phyloP scores from a whole-genome alignment of 2,329 filamentous ascomycete genomes.

The Fusarium buharicum region DNA sequence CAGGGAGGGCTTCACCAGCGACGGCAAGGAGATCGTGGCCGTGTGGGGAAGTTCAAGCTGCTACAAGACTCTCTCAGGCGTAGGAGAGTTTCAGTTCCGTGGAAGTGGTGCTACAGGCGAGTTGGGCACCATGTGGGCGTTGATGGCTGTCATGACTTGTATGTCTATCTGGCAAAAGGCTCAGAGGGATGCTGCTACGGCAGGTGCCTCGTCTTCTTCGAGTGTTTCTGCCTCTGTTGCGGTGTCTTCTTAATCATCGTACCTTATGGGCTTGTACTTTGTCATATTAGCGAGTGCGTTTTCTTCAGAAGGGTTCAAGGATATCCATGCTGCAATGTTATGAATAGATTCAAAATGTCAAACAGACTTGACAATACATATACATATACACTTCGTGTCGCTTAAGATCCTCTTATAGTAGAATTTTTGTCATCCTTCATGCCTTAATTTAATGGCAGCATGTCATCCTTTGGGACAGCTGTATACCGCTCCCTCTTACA shows the following conservation, averaged over 20 bases:
- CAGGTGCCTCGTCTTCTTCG: slow-evolving; percentile 7
- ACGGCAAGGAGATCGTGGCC: slow-evolving; percentile 42
- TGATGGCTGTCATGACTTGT: slow-evolving; percentile 45
- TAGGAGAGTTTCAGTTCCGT: slow-evolving; percentile 43
- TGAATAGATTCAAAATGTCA: background rate
- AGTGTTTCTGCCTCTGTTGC: slow-evolving; percentile 6
- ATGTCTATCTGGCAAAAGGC: slow-evolving; percentile 40
- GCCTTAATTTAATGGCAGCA: no score
- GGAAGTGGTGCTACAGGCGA: slow-evolving; percentile 45
- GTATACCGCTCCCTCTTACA: no score
- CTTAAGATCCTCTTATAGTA: no score
- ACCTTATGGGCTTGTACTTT: background rate
- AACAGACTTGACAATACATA: no score
- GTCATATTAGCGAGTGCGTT: slow-evolving; percentile 6
- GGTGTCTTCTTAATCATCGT: background rate
- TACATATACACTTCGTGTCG: no score
- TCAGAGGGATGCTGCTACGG: slow-evolving; percentile 19
- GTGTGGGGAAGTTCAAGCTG: slow-evolving; percentile 35
- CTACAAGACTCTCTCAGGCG: slow-evolving; percentile 24
- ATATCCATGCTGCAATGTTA: slow-evolving; percentile 9
- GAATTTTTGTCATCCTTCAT: no score
- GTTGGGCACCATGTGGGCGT: slow-evolving; percentile 38
- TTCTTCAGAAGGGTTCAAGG: background rate
- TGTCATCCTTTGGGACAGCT: no score
- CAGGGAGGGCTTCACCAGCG: slow-evolving; percentile 33